Evolutionary conservation across 306 rosid species (phyloP).

Genomic region (Quercus cerris): DNA sequence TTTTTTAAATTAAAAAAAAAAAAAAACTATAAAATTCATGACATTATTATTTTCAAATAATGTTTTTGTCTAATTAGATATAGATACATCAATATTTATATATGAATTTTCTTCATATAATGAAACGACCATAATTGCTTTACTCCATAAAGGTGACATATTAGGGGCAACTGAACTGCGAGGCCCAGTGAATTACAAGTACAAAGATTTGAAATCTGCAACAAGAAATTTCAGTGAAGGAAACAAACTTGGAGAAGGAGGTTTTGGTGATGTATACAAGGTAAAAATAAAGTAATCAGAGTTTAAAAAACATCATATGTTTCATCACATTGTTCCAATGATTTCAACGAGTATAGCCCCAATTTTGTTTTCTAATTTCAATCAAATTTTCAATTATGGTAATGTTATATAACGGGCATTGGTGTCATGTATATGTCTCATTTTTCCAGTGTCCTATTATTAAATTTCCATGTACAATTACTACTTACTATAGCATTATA

Average conservation of each 20-base stretch:
- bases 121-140: background rate
- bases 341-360: too few relatives aligned
- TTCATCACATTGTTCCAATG: too few relatives aligned
- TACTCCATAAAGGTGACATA: conserved; percentile 42
- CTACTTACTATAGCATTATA: background rate
- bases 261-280: conserved; percentile 70
- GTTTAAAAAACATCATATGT: background rate
- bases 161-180: conserved; percentile 58
- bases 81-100: background rate
- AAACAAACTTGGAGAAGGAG: conserved; percentile 73
- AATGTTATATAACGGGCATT: background rate
- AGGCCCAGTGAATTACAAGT: conserved; percentile 48
- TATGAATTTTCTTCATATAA: background rate
- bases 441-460: background rate
- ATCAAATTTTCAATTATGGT: background rate
- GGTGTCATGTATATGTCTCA: background rate
- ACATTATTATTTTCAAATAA: background rate
- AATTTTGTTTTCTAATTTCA: too few relatives aligned
- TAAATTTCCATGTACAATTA: background rate
- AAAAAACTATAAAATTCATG: background rate
- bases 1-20: background rate
- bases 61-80: background rate
- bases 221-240: conserved; percentile 51
- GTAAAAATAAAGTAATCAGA: conserved; percentile 15
- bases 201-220: conserved; percentile 57